Evolutionary conservation across 495 filamentous ascomycete genomes (phyloP), one percentile per base, ranked within the genome.

Genomic region (Daldinia concentrica): DNA sequence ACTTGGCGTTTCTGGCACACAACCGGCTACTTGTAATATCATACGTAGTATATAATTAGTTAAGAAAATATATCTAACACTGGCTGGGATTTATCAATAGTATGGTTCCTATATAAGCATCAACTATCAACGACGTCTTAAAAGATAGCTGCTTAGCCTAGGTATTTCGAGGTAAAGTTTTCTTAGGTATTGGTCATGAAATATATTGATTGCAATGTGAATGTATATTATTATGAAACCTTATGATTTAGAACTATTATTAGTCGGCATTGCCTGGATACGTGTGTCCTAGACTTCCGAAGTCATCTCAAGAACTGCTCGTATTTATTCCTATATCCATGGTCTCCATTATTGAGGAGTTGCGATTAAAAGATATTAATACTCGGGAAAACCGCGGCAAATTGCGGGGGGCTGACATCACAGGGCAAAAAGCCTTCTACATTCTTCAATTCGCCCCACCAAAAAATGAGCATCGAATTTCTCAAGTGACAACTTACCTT

Each of bases 401-500:
- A 66, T 73, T 52, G 57, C 51, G 67, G 71, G 71, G 65, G 64
- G 37, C 51, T 74, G 76, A 78, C 76, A 78, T 78, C 76, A 78
- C 66, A 65, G 60, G 30, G 34, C 41, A 57, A 68, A 64, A 64
- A 34, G 56, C 43, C 51, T 55, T 55, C 71, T 74, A 58, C 70
- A 74, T 69, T 71, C 58, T 68, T 71, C 62, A 73, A 68, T 71
- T 73, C 63, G 73, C 74, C 76, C 76, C 76, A 67, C 76, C 54
- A 69, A 58, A 58, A 50, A 58, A 45, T n/a, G 11, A 45, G 26
- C 41, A 51, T 15, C 37, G 37, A 32, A 71, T 63, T 67, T 41
- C 57, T 70, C 29, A 56, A 58, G 59, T 71, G 64, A 26, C 30
- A 41, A 63, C 66, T 39, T 57, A 48, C 19, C 19, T n/a, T 26